Base-by-base conservation (phyloP, 2,329 filamentous ascomycete genomes). In the Pseudogymnoascus sp. region DNA sequence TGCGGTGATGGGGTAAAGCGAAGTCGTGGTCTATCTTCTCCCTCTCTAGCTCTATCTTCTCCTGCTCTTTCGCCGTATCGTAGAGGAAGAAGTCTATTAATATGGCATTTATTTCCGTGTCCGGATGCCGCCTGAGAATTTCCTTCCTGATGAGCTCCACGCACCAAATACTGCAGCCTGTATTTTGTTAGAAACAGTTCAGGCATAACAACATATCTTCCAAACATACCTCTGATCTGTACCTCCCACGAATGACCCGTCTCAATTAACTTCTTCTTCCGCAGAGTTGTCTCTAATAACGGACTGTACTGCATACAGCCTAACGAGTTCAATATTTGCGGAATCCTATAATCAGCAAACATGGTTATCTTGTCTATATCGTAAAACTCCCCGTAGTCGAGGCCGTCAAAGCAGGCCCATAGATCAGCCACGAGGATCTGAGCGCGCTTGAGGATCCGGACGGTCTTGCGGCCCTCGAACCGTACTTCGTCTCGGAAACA, bases 71-170 rank as follows among this genome's bases (percentile, higher is more conserved):
- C 77, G 94, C 92, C 16, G 89, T 86, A 76, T 99, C 94, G 73
- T 99, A 99, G 63, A 99, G 78, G 75, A 97, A 96, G 76, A 97
- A 99, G 75, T 99, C 94, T 66, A 99, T 94, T 69, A 99, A 75
- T 40, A 97, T 91, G 25, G 94, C 92, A 73, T 99, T 99, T 69
- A 88, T 76, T 61, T 84, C 79, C 0, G 86, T 81, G 8, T 88
- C 85, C 0, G 92, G 90, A 70, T 97, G 85, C 12, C 84, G 75
- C 53, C 80, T 82, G 63, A 87, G 71, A 60, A 99, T 97, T 73
- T 97, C 90, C 35, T 88, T 83, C 62, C 86, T 82, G 67, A 99
- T 88, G 66, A 97, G 78, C 74, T 99, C 94, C 1, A 97, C 90
- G 65, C 91, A 94, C 92, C 93, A 97, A 68, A 99, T 96, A 70